A percentile compares a stretch with the other conserved stretches of the same genome.
These are phyloP conservation scores for Ophiostoma australiae DNA, from an alignment of 2,329 filamentous ascomycete genomes.

Conservation along the genomic window DNA sequence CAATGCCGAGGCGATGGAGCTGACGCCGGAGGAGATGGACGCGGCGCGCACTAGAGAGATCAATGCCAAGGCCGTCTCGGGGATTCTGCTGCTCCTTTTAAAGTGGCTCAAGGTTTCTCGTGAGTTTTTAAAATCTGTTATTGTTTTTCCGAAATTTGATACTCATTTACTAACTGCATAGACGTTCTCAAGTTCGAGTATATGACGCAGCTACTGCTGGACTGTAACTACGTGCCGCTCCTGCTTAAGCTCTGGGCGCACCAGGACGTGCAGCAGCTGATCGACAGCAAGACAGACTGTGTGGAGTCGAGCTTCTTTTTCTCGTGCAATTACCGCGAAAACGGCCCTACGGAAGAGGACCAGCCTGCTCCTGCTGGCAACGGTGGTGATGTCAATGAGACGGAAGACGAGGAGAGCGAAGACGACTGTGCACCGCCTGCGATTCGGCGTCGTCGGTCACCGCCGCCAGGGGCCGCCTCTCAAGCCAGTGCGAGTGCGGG, in stretches of 20 bases:
- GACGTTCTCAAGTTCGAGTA: constrained; percentile 96
- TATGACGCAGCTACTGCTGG: constrained; percentile 83
- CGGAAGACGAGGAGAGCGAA: constrained; percentile 54
- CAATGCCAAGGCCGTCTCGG: constrained; percentile 85
- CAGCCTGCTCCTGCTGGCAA: constrained; percentile 27
- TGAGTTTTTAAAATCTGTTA: constrained; percentile 45
- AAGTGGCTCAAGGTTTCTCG: constrained; percentile 97
- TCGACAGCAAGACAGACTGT: constrained; percentile 79
- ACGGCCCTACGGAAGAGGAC: constrained; percentile 28
- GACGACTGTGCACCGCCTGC: constrained; percentile 82
- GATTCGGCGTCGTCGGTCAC: constrained; percentile 58
- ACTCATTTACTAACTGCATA: constrained; percentile 34
- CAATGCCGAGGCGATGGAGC: constrained; percentile 37
- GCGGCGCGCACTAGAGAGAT: constrained; percentile 79
- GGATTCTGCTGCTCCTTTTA: constrained; percentile 75
- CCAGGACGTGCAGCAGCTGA: constrained; percentile 85
- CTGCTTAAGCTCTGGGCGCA: constrained; percentile 91
- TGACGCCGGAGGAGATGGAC: constrained; percentile 71
- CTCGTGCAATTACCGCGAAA: constrained; percentile 68
- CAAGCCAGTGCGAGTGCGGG: constrained; percentile 31
- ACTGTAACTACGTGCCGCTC: constrained; percentile 90
- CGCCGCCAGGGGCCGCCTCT: neutral
- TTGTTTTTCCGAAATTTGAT: neutral
- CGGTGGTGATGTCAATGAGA: constrained; percentile 41
- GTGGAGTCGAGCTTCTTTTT: constrained; percentile 83